Evolutionary conservation across 768 basidiomycete genomes (phyloP).

Genomic region (Podaxis sp.): DNA sequence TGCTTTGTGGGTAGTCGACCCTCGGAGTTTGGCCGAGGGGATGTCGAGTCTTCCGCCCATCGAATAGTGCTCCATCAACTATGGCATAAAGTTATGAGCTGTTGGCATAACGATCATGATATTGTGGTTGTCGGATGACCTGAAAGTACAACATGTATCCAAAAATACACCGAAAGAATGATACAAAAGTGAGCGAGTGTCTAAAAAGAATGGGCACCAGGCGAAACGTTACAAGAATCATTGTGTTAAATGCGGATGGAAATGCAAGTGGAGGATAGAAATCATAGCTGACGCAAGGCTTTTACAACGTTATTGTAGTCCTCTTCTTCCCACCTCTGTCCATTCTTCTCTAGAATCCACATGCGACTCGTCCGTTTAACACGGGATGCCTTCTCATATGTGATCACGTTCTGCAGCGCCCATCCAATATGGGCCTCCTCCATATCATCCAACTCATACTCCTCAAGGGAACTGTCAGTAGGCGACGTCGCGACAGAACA

Average conservation of each 20-base stretch:
- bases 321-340: slow-evolving; percentile 11
- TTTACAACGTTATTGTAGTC: slow-evolving; percentile 9
- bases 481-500: neutral
- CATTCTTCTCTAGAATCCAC: slow-evolving; percentile 17
- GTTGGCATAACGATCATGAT: slow-evolving; percentile 4
- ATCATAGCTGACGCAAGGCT: slow-evolving; percentile 13
- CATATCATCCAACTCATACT: slow-evolving; percentile 8
- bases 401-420: slow-evolving; percentile 12
- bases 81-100: neutral
- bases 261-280: neutral
- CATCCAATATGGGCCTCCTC: slow-evolving; percentile 12
- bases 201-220: neutral
- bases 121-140: neutral
- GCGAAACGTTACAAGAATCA: neutral
- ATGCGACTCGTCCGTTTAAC: slow-evolving; percentile 11
- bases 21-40: slow-evolving; percentile 70
- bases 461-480: slow-evolving; percentile 3
- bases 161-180: neutral
- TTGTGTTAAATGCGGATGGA: neutral
- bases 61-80: neutral
- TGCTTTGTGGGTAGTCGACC: slow-evolving; percentile 24
- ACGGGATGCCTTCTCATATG: slow-evolving; percentile 6
- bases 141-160: neutral
- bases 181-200: neutral
- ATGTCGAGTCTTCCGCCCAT: slow-evolving; percentile 26